Conservation (phyloP, 495 filamentous ascomycete species). For the Aspergillus wentii region DNA sequence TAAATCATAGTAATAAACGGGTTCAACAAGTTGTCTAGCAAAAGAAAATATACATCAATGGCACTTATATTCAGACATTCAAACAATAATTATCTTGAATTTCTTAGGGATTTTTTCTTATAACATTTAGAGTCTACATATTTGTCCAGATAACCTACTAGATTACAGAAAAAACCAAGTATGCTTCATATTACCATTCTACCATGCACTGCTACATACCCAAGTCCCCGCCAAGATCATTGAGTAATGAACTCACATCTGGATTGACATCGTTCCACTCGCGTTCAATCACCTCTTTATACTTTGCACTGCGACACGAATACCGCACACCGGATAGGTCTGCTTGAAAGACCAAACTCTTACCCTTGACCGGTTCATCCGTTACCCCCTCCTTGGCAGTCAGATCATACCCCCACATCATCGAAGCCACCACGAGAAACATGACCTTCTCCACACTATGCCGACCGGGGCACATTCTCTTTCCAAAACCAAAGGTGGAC, state of each 20-base stretch:
- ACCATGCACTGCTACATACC: too few species aligned
- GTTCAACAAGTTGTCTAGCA: too few species aligned
- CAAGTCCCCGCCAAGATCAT: background rate
- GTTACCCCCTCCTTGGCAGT: background rate
- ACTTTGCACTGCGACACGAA: constrained; percentile 1
- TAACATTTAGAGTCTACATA: too few species aligned
- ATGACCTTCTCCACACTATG: constrained; percentile 10
- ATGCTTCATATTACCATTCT: too few species aligned
- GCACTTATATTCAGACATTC: too few species aligned
- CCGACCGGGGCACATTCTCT: constrained; percentile 53
- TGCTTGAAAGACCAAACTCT: background rate
- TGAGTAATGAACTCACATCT: constrained; percentile 1
- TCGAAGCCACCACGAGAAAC: constrained; percentile 4
- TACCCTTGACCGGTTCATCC: background rate
- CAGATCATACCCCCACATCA: constrained; percentile 4
- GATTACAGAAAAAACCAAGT: too few species aligned
- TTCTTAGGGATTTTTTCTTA: too few species aligned
- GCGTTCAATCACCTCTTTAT: background rate
- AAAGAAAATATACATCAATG: too few species aligned
- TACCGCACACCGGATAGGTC: background rate
- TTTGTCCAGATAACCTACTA: too few species aligned
- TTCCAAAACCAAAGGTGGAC: constrained; percentile 52
- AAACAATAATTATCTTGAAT: too few species aligned
- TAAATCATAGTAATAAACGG: too few species aligned
- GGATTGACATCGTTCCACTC: background rate